phyloP scores from a whole-genome alignment of 208 protist species.

The Leishmania aethiopica region DNA sequence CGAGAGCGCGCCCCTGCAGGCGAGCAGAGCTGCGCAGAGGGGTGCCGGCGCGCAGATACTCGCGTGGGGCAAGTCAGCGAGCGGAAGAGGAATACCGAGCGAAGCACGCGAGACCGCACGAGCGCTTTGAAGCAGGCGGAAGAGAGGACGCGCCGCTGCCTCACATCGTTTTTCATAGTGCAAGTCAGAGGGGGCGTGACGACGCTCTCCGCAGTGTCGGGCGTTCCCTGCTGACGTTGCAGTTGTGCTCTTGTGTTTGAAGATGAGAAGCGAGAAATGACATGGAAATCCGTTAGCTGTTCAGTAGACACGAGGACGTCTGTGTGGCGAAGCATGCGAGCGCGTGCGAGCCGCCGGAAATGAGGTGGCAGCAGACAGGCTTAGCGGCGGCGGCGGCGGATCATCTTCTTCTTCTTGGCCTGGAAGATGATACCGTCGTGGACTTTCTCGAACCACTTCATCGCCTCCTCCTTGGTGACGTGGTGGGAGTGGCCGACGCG shows the following conservation, averaged over 20 bases:
- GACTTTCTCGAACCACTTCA: constrained; percentile 99
- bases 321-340: background rate
- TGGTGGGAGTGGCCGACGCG: constrained; percentile 95
- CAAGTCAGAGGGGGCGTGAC: background rate
- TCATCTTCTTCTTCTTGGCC: constrained; percentile 95
- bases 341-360: background rate
- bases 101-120: background rate
- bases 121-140: background rate
- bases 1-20: background rate
- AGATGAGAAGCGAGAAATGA: constrained; percentile 13
- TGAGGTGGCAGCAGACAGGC: constrained; percentile 3
- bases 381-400: constrained; percentile 99
- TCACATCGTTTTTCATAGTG: background rate
- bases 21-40: background rate
- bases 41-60: background rate
- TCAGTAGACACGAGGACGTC: constrained; percentile 15
- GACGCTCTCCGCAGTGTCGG: background rate
- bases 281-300: constrained; percentile 7
- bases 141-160: background rate
- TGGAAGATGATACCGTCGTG: constrained; percentile 98
- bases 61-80: background rate
- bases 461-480: constrained; percentile 97
- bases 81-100: no score
- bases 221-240: background rate
- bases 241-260: background rate